Base-by-base conservation (phyloP, 129 eudicot species). In the Arctium minus region DNA sequence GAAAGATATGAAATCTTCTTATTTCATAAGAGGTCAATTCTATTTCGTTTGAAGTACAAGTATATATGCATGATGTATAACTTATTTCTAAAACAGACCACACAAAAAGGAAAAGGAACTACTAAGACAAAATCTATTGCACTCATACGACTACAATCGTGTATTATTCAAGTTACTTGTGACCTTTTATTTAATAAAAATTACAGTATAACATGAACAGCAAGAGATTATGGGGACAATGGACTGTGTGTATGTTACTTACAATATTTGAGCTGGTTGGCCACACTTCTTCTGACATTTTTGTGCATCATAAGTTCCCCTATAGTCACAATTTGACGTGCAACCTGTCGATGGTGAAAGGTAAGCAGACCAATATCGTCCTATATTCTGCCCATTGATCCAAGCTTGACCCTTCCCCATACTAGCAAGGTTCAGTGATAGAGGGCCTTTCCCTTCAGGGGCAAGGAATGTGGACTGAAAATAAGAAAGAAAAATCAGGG, bases 321-420 rank as follows among this genome's bases (percentile, higher is more conserved):
- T 86, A 77, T 92, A 92, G 81, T 92, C 93, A 69, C 97, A 92
- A 39, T 76, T 78, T 33, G 79, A 78, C 4, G 93, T 81, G 85
- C 95, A 92, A 22, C 97, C 97, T 62, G 89, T 78, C 39, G 93
- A 76, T 68, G 97, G 95, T 70, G 97, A 90, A 74, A 87, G 91
- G 82, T 92, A 90, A 70, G 92, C 72, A 12, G 97, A 81, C 97
- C 97, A 92, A 46, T 92, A 92, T 77, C 97, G 83, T 73, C 97
- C 97, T 50, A 90, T 85, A 75, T 87, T 84, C 68, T 86, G 88
- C 29, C 97, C 97, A 18, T 92, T 92, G 17, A 92, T 82, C 97
- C 97, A 92, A 75, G 93, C 93, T 83, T 90, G 87, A 73, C 95
- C 97, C 68, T 92, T 92, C 18, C 97, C 97, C 97, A 92, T 92